phyloP scores from a whole-genome alignment of 148 eudicot species.

The Silene uniflora region DNA sequence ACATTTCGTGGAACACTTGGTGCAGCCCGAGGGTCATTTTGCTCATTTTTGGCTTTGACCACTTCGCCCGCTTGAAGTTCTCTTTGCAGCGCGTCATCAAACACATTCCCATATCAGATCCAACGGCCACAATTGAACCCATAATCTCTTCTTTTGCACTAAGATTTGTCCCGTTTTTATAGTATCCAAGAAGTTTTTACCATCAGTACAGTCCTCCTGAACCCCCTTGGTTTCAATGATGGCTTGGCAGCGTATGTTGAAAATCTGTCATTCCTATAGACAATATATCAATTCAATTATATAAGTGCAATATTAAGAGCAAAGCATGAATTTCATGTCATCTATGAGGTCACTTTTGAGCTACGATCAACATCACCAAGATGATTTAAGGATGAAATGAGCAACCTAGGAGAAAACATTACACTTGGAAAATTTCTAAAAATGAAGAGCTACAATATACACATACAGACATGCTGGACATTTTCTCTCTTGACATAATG shows the following conservation, averaged over 20 bases:
- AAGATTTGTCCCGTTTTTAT: no score
- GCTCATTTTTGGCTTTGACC: no score
- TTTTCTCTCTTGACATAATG: neutral
- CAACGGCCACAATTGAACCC: no score
- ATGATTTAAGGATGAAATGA: neutral
- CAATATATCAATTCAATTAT: neutral
- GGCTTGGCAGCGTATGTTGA: slow-evolving; percentile 39
- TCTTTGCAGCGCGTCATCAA: no score
- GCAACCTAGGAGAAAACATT: slow-evolving; percentile 1
- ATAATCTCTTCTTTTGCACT: no score
- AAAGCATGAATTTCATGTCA: neutral
- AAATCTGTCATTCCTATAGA: slow-evolving; percentile 84
- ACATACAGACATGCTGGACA: neutral
- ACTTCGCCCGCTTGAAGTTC: no score
- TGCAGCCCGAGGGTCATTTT: no score
- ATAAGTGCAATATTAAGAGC: neutral
- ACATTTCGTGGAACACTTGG: no score
- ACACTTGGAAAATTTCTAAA: neutral
- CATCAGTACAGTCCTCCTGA: no score
- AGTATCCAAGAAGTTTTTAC: no score
- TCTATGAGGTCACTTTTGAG: neutral
- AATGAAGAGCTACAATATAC: neutral
- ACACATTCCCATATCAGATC: no score
- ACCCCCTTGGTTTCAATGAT: no score
- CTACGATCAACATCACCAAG: neutral